Conservation (phyloP, 768 basidiomycete genomes). For the Leccinum olivaceopallidum region DNA sequence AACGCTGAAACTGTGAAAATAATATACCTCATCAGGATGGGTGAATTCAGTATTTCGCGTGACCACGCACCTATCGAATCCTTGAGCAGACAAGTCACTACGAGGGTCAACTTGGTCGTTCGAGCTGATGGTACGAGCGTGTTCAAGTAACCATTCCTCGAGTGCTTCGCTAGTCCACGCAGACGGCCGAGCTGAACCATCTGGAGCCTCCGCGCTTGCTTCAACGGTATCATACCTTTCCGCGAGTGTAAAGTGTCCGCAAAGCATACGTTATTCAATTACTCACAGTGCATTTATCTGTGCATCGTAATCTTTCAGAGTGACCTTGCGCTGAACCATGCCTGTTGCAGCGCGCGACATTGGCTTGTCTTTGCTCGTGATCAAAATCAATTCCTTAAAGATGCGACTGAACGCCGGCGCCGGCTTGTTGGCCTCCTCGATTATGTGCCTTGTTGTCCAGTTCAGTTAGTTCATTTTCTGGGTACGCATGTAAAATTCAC, state of each 20-base stretch:
- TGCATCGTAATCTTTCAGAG: constrained; percentile 38
- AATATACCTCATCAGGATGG: not conserved
- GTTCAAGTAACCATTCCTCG: constrained; percentile 30
- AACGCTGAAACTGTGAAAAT: constrained; percentile 25
- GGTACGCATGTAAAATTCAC: not conserved
- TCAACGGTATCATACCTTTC: constrained; percentile 37
- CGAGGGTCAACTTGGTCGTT: constrained; percentile 6
- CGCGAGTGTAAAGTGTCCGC: not conserved
- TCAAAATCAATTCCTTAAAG: constrained; percentile 56
- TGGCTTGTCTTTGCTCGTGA: constrained; percentile 43
- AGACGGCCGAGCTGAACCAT: constrained; percentile 22
- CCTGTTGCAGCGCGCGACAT: constrained; percentile 47
- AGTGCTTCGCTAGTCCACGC: constrained; percentile 27
- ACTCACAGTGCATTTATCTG: constrained; percentile 51
- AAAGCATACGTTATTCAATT: rapidly evolving
- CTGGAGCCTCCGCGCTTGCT: constrained; percentile 20
- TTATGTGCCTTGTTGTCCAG: constrained; percentile 31
- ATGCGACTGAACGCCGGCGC: constrained; percentile 46
- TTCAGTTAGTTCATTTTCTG: not conserved
- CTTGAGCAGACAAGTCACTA: constrained; percentile 34
- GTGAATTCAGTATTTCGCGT: not conserved
- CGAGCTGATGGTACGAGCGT: constrained; percentile 19
- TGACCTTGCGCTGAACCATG: constrained; percentile 41
- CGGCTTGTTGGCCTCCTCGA: constrained; percentile 44
- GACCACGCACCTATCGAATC: constrained; percentile 38